Evolutionary conservation across 2,329 filamentous ascomycete genomes (phyloP).

Genomic region (Oidium heveae): DNA sequence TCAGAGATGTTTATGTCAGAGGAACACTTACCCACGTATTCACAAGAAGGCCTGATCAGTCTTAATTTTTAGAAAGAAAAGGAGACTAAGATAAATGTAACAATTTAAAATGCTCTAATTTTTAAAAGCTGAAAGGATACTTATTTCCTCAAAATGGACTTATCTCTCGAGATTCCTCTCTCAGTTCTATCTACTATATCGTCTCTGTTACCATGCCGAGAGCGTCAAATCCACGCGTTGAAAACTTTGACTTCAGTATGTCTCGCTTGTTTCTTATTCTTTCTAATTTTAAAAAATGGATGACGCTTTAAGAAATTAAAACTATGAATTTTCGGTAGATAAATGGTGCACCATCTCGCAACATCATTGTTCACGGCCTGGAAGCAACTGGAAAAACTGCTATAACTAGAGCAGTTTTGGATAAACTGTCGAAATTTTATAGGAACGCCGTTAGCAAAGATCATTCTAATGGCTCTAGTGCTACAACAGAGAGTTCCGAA

Average conservation of each 20-base stretch:
- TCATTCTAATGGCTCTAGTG: slow-evolving; percentile 16
- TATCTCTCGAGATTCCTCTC: no score
- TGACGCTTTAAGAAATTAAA: no score
- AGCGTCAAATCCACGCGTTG: slow-evolving; percentile 31
- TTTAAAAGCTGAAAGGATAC: no score
- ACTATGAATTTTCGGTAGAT: slow-evolving; percentile 1
- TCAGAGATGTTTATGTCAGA: no score
- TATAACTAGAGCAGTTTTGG: slow-evolving; percentile 37
- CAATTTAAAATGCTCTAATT: no score
- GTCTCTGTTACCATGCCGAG: slow-evolving; percentile 28
- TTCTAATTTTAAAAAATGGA: no score
- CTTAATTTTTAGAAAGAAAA: no score
- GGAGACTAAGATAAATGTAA: no score
- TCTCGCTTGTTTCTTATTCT: slow-evolving; percentile 5
- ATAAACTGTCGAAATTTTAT: slow-evolving; percentile 21
- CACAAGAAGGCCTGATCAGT: no score
- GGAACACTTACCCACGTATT: no score
- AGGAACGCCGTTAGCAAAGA: slow-evolving; percentile 29
- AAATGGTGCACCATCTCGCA: slow-evolving; percentile 13
- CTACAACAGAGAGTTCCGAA: slow-evolving; percentile 13
- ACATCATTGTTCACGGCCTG: slow-evolving; percentile 60
- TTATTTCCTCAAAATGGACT: no score
- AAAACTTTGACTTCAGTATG: slow-evolving; percentile 23
- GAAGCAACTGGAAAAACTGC: slow-evolving; percentile 70
- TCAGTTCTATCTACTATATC: slow-evolving; percentile 12